Evolutionary conservation across 1,284 basidiomycete species (phyloP), one percentile per base, ranked within the genome.

Genomic region (Wallemia hederae): DNA sequence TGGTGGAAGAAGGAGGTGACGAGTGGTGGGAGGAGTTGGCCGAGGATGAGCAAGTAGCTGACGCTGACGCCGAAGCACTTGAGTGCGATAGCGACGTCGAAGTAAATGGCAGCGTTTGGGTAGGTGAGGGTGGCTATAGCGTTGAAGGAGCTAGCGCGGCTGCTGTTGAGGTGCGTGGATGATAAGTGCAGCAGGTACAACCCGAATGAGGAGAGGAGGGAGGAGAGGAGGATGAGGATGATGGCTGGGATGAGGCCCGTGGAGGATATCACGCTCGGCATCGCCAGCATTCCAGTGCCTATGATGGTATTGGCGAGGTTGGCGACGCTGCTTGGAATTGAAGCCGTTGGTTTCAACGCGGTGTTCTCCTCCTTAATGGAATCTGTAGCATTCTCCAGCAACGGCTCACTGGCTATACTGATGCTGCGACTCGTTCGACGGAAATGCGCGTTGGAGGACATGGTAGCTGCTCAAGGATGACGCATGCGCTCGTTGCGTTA

Each of bases 51-150:
- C 60, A 91, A 76, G 69, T 91, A 92, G 67, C 84, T 86, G 65
- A 94, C 84, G 33, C 86, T 90, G 7, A 98, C 94, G 28, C 94
- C 94, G 69, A 92, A 92, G 70, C 89, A 96, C 70, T 96, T 96
- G 70, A 85, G 82, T 1, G 90, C 91, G 66, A 99, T 96, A 5
- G 92, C 91, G 1, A 82, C 78, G 71, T 98, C 87, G 66, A 92
- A 89, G 69, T 86, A 84, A 60, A 86, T 75, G 0, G 84, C 83
- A 0, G 83, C 83, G 33, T 74, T 76, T 22, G 87, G 87, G 67
- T 88, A 92, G 0, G 90, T 90, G 63, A 94, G 73, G 65, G 83
- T 76, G 0, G 87, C 78, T 22, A 96, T 76, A 31, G 85, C 81
- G 65, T 89, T 90, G 72, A 94, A 96, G 26, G 86, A 90, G 11